Conservation (phyloP, 768 basidiomycete genomes). For the Russula abietina region DNA sequence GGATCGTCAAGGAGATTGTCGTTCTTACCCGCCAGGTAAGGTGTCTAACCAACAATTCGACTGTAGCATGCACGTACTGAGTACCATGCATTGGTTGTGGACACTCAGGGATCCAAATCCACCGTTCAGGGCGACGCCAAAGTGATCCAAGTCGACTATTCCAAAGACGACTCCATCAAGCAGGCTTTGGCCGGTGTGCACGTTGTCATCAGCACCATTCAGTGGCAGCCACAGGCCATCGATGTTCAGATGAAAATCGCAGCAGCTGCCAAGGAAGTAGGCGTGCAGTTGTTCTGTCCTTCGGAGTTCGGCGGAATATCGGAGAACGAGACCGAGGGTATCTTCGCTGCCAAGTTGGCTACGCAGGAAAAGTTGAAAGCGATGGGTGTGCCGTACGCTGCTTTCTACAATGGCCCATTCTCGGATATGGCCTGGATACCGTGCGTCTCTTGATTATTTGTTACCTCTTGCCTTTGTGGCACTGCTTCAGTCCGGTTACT, state of each 20-base stretch:
- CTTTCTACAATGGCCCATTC: conserved; percentile 24
- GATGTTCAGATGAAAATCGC: conserved; percentile 23
- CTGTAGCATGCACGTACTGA: too few species aligned
- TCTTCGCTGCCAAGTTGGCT: conserved; percentile 2
- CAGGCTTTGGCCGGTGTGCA: conserved; percentile 13
- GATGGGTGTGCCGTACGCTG: conserved; percentile 16
- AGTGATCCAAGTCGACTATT: conserved; percentile 19
- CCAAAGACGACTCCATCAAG: conserved; percentile 12
- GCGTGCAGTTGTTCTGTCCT: conserved; percentile 32
- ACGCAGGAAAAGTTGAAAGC: conserved; percentile 12
- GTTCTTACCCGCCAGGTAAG: conserved; percentile 22
- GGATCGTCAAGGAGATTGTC: conserved; percentile 14
- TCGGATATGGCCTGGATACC: conserved; percentile 11
- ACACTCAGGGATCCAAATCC: conserved; percentile 7
- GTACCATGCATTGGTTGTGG: not conserved
- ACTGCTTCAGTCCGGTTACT: not conserved
- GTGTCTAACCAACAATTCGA: not conserved
- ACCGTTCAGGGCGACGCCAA: conserved; percentile 4
- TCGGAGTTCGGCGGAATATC: conserved; percentile 29
- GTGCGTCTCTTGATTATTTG: not conserved
- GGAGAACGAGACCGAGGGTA: conserved; percentile 11
- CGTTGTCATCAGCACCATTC: conserved; percentile 22
- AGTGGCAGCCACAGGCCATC: not conserved
- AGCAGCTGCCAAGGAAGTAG: conserved; percentile 26
- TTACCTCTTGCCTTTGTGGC: too few species aligned